phyloP scores from a whole-genome alignment of 192 early-diverging fungal genomes.

The Umbelopsis sp. region DNA sequence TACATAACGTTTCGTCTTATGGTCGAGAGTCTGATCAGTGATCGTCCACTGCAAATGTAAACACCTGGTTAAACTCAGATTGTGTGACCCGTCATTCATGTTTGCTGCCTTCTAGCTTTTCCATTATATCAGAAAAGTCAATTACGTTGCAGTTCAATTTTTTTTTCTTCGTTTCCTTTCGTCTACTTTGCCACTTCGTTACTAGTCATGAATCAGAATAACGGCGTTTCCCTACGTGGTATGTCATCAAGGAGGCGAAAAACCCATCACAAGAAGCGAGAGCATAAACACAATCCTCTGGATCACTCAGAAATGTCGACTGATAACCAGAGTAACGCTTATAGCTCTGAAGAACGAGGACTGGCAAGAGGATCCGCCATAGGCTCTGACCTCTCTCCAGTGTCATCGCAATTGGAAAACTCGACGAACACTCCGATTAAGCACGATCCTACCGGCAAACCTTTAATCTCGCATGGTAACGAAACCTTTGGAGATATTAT shows the following conservation, averaged over 20 bases:
- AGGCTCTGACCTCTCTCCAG: not conserved
- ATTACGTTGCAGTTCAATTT: not conserved
- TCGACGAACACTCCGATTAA: not conserved
- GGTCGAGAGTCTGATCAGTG: not conserved
- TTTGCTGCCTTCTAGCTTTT: slow-evolving; percentile 12
- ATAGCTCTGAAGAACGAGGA: slow-evolving; percentile 1
- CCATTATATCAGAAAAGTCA: not conserved
- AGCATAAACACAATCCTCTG: not conserved
- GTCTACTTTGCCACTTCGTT: not conserved
- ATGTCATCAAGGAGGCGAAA: not conserved
- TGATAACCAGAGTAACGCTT: not conserved
- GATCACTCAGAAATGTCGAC: not conserved
- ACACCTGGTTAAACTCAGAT: not conserved
- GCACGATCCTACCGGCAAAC: slow-evolving; percentile 27
- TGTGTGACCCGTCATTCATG: slow-evolving; percentile 11
- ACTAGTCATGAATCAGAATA: slow-evolving; percentile 10
- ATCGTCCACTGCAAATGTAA: not conserved
- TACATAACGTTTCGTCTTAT: not conserved
- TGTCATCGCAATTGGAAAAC: not conserved
- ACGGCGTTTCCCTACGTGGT: not conserved
- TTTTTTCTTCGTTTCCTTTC: not conserved
- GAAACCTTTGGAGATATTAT: slow-evolving; percentile 40
- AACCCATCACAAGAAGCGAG: not conserved
- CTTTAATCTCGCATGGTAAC: slow-evolving; percentile 25
- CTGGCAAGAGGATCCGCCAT: not conserved